phyloP scores from a whole-genome alignment of 441 rosid genomes.

The Gossypium davidsonii region DNA sequence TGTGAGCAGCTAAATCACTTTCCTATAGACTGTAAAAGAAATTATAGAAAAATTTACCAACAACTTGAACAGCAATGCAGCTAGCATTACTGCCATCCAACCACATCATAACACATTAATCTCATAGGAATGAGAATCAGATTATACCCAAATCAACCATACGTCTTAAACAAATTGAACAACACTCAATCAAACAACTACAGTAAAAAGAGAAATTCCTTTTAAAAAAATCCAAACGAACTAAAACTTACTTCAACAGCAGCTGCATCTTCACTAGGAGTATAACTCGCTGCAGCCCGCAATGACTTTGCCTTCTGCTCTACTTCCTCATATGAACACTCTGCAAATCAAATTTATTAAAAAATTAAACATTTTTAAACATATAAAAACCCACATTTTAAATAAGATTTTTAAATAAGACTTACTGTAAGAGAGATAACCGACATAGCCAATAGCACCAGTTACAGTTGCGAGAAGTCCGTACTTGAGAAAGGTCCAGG shows the following conservation, averaged over 20 bases:
- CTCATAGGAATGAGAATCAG: not conserved
- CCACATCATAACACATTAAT: not conserved
- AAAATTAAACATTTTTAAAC: not conserved
- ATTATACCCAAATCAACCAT: not conserved
- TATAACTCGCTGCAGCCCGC: conserved; percentile 45
- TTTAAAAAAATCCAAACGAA: not conserved
- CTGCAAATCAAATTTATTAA: conserved; percentile 29
- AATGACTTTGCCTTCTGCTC: conserved; percentile 62
- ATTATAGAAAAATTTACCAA: not conserved
- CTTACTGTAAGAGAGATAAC: conserved; percentile 48
- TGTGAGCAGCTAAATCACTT: not conserved
- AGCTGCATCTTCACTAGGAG: conserved; percentile 36
- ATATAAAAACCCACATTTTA: not conserved
- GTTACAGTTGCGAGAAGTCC: conserved; percentile 46
- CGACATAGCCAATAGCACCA: conserved; percentile 48
- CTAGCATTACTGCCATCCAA: not conserved
- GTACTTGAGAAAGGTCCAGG: conserved; percentile 48
- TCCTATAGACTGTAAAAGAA: not conserved
- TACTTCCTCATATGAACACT: conserved; percentile 59
- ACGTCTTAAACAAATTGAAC: not conserved
- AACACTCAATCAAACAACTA: not conserved
- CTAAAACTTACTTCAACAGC: conserved; percentile 44
- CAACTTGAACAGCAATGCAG: not conserved
- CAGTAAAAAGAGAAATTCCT: not conserved
- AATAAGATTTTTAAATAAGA: not conserved